Evolutionary conservation across 176 grass and related monocot species (phyloP).

Genomic region (Hyparrhenia diplandra): DNA sequence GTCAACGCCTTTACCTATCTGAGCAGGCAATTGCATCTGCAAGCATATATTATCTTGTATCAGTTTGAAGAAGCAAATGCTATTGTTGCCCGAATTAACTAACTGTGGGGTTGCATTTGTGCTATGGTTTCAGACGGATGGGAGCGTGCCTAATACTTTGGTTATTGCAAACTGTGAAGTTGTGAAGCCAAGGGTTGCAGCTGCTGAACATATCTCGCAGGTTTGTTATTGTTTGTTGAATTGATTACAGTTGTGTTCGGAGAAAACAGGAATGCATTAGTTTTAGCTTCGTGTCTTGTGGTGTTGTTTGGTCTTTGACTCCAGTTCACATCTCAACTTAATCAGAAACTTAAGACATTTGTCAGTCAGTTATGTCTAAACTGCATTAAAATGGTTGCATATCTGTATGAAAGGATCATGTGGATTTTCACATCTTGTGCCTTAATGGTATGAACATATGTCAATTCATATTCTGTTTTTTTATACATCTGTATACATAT

Average conservation of each 20-base stretch:
- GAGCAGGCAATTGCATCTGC: slow-evolving; percentile 56
- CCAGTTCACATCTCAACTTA: background rate
- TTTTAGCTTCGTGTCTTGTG: background rate
- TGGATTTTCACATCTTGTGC: background rate
- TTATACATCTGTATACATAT: background rate
- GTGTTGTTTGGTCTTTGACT: background rate
- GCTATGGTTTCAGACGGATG: slow-evolving; percentile 70
- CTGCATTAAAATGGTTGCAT: background rate
- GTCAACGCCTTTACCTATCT: slow-evolving; percentile 78
- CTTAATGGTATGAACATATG: background rate
- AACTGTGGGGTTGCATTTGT: slow-evolving; percentile 14
- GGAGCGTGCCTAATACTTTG: slow-evolving; percentile 73
- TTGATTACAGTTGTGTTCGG: background rate
- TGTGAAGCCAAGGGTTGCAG: slow-evolving; percentile 76
- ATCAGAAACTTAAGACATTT: background rate
- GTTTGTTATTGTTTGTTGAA: slow-evolving; percentile 37
- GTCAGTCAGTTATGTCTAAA: background rate
- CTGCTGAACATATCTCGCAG: slow-evolving; percentile 84
- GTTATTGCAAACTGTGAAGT: slow-evolving; percentile 88
- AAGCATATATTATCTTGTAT: background rate
- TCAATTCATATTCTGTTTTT: background rate
- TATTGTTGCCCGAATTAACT: slow-evolving; percentile 8
- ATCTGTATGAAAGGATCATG: background rate
- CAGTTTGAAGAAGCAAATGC: background rate
- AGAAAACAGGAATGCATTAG: background rate